A percentile compares a stretch with the other conserved stretches of the same genome.
These are phyloP conservation scores for Acidiella bohemica DNA, from an alignment of 495 filamentous ascomycete genomes.

Conservation along the genomic window DNA sequence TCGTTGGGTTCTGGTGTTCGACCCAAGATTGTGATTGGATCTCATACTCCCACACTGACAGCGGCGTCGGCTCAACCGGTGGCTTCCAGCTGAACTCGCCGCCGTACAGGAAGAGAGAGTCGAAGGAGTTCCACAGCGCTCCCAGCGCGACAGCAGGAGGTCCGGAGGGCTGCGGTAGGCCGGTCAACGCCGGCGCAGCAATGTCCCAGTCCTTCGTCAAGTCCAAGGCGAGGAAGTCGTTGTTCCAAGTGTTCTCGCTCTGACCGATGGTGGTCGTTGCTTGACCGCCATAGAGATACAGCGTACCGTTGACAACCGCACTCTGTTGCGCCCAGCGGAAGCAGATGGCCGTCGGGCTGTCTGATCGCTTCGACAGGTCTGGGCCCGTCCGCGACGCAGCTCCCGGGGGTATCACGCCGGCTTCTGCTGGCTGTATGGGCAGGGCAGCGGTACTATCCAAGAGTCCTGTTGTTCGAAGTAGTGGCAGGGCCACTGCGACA, in stretches of 20 bases:
- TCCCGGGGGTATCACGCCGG: slow-evolving; percentile 20
- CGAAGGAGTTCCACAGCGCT: slow-evolving; percentile 56
- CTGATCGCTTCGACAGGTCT: slow-evolving; percentile 18
- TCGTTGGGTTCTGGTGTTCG: slow-evolving; percentile 42
- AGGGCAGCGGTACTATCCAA: slow-evolving; percentile 3
- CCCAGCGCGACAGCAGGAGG: slow-evolving; percentile 57
- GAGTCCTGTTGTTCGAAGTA: slow-evolving; percentile 19
- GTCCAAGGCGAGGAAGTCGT: slow-evolving; percentile 53
- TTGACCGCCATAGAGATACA: slow-evolving; percentile 65
- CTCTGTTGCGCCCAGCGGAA: slow-evolving; percentile 57
- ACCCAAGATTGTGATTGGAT: slow-evolving; percentile 45
- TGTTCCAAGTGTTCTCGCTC: slow-evolving; percentile 37
- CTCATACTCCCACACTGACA: slow-evolving; percentile 54
- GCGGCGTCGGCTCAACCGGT: slow-evolving; percentile 35
- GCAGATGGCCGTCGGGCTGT: slow-evolving; percentile 41
- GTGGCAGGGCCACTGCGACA: slow-evolving; percentile 20
- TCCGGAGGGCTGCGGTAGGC: slow-evolving; percentile 50
- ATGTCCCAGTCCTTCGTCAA: slow-evolving; percentile 55
- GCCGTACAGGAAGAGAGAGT: slow-evolving; percentile 57
- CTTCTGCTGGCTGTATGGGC: slow-evolving; percentile 21
- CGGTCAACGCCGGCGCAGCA: slow-evolving; percentile 43
- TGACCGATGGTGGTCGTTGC: slow-evolving; percentile 40
- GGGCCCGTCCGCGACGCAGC: slow-evolving; percentile 2
- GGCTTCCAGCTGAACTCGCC: slow-evolving; percentile 54
- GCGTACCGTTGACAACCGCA: slow-evolving; percentile 51